Evolutionary conservation across 352 stramenopile genomes (phyloP).

Genomic region (Phytopythium oedochilum): DNA sequence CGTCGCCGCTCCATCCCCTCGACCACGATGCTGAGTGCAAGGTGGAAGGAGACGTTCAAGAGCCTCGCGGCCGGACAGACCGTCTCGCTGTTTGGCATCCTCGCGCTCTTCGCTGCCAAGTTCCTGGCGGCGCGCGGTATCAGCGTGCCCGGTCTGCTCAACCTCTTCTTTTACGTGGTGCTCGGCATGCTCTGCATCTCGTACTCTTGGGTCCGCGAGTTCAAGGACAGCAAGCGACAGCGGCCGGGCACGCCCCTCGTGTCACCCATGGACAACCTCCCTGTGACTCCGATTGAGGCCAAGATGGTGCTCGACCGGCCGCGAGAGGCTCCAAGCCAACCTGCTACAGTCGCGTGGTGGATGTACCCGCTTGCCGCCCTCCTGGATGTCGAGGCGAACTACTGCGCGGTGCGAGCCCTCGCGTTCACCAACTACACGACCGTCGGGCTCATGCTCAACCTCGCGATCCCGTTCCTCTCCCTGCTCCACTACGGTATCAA

Average conservation of each 20-base stretch:
- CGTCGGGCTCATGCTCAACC: conserved; percentile 31
- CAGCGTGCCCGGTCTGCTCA: conserved; percentile 27
- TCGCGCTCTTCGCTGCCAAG: conserved; percentile 32
- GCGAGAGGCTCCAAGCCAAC: not conserved
- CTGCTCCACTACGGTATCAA: conserved; percentile 22
- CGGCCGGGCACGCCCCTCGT: not conserved
- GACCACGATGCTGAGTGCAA: not conserved
- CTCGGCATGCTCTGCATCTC: conserved; percentile 22
- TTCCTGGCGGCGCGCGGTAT: conserved; percentile 22
- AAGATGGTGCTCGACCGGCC: not conserved
- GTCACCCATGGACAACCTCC: not conserved
- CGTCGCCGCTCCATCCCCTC: not conserved
- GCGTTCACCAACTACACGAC: conserved; percentile 29
- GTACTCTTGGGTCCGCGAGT: conserved; percentile 16
- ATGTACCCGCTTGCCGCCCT: conserved; percentile 31
- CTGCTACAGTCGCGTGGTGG: conserved; percentile 21
- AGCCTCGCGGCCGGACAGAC: conserved; percentile 35
- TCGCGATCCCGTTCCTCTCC: conserved; percentile 42
- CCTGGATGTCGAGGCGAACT: conserved; percentile 42
- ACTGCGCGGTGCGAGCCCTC: conserved; percentile 21
- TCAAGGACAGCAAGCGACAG: not conserved
- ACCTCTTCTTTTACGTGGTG: conserved; percentile 31
- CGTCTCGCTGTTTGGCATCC: conserved; percentile 36
- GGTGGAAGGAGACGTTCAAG: conserved; percentile 15
- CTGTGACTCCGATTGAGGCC: not conserved